Evolutionary conservation across 345 rosid species (phyloP), one percentile per base, ranked within the genome.

Genomic region (Geranium rotundifolium): DNA sequence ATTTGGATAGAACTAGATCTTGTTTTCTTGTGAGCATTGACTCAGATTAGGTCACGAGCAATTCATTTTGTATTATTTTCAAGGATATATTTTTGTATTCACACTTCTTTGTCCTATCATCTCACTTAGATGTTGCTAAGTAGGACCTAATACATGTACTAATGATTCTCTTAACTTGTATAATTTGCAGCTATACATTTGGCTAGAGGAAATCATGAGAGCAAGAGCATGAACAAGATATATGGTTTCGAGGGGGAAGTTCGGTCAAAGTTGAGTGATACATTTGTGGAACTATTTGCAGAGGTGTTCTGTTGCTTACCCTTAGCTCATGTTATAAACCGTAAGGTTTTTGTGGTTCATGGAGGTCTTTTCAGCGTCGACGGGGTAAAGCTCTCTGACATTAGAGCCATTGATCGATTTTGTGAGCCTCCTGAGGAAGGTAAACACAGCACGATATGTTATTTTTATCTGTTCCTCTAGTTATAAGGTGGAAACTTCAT

Each of bases 371-470:
- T 93, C 63, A 93, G 99, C 72, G 87, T 83, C 20, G 99, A 93
- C 31, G 99, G 96, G 54, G 97, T 93, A 64, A 90, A 90, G 73
- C 87, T 93, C 60, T 82, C 95, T 18, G 97, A 90, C 65, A 90
- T 93, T 64, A 81, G 73, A 77, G 87, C 89, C 56, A 88, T 93
- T 34, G 88, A 93, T 76, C 76, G 99, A 19, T 93, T 93, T 76
- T 84, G 96, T 57, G 99, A 93, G 81, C 99, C 99, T 69, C 95
- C 96, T 0, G 97, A 93, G 79, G 99, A 93, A 87, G 99, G 99
- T 92, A 75, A 64, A 67, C 31, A 61, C 57, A n/a, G 66, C 23
- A 2, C 20, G 20, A 56, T 27, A 29, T 17, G 27, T 23, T 23
- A 23, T 62, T 30, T 27, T 6, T 56, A 20, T 57, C 29, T 19